phyloP scores from a whole-genome alignment of 1,139 yeast species.

The Lodderomyces orthopsilosis region DNA sequence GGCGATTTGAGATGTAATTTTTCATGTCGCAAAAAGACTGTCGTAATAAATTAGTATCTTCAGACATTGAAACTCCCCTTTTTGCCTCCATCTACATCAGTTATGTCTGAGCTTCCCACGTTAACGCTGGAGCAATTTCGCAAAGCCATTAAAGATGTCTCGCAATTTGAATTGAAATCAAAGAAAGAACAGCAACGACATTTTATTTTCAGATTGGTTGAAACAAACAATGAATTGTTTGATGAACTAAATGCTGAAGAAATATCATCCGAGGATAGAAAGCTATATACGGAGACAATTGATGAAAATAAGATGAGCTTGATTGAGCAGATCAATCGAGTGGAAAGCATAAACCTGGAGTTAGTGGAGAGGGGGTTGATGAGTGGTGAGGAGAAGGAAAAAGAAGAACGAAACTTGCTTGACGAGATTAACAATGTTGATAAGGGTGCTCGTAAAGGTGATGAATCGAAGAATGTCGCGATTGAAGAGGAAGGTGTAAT shows the following conservation, averaged over 20 bases:
- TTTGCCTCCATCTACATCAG: not conserved
- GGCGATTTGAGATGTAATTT: not conserved
- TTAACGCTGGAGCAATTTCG: conserved; percentile 19
- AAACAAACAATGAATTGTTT: conserved; percentile 30
- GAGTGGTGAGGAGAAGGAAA: conserved; percentile 9
- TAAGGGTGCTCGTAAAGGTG: conserved; percentile 7
- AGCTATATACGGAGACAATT: conserved; percentile 29
- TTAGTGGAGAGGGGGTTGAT: conserved; percentile 26
- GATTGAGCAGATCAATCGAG: conserved; percentile 25
- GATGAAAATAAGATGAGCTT: conserved; percentile 34
- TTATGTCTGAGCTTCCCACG: conserved; percentile 7
- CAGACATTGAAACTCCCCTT: not conserved
- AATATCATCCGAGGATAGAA: conserved; percentile 20
- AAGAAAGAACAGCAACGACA: conserved; percentile 13
- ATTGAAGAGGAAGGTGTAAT: not conserved
- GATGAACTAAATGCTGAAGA: conserved; percentile 23
- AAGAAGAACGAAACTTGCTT: conserved; percentile 11
- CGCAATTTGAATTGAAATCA: conserved; percentile 12
- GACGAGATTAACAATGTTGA: conserved; percentile 9
- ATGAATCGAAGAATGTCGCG: not conserved
- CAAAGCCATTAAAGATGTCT: conserved; percentile 29
- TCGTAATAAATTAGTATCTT: too few relatives aligned
- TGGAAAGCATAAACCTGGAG: conserved; percentile 24
- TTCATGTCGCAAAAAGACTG: not conserved
- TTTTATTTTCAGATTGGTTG: conserved; percentile 23